phyloP scores from a whole-genome alignment of 768 basidiomycete species.

The Cantharellus anzutake region DNA sequence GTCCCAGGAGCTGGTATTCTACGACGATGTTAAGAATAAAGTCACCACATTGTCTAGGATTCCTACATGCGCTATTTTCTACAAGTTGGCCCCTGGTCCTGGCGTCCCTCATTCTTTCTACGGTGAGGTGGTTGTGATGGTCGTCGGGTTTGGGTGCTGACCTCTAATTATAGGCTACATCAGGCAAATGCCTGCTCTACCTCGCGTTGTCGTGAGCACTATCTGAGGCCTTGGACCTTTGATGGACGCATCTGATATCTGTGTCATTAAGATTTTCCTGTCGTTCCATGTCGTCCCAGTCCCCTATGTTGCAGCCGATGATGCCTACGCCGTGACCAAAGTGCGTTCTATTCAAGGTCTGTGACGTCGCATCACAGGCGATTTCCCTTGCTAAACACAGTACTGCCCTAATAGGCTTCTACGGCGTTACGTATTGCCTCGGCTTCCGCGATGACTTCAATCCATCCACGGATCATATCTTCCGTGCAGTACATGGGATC shows the following conservation, averaged over 20 bases:
- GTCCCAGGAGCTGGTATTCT: not conserved
- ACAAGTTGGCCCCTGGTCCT: constrained; percentile 31
- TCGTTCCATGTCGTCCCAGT: constrained; percentile 34
- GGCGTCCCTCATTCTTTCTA: constrained; percentile 49
- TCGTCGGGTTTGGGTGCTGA: not conserved
- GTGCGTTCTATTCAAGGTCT: constrained; percentile 36
- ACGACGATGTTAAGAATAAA: not conserved
- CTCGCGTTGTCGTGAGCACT: constrained; percentile 35
- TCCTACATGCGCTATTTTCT: constrained; percentile 36
- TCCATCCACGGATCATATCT: constrained; percentile 28
- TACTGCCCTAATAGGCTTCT: constrained; percentile 28
- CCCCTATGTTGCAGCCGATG: constrained; percentile 27
- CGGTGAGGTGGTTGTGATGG: constrained; percentile 12
- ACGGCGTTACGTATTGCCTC: constrained; percentile 36
- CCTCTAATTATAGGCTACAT: constrained; percentile 11
- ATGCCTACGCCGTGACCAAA: constrained; percentile 38
- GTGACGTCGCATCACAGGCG: not conserved
- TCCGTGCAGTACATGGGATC: constrained; percentile 30
- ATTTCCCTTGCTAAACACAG: not conserved
- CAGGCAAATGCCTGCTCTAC: constrained; percentile 47
- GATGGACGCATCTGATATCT: not conserved
- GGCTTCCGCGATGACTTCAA: constrained; percentile 45
- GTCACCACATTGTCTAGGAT: constrained; percentile 21
- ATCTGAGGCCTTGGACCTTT: not conserved
- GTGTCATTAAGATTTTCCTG: constrained; percentile 33